Evolutionary conservation across 352 stramenopile species (phyloP), one percentile per base, ranked within the genome.

Genomic region (Thraustotheca clavata): DNA sequence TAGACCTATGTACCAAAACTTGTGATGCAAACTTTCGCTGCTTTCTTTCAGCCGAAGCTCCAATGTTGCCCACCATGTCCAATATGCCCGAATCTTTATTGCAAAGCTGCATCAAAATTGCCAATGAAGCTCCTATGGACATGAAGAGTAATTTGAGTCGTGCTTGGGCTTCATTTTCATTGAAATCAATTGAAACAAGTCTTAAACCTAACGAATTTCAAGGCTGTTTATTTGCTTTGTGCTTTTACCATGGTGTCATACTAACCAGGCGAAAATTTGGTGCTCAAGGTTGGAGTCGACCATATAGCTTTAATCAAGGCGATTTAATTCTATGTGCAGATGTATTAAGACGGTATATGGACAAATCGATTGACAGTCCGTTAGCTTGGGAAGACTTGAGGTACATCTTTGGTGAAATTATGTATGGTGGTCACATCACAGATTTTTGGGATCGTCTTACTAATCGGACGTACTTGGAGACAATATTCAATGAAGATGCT

Each of bases 241-340:
- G 92, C 71, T 97, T 96, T 76, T 98, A 97, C 73, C 92, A 98
- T 59, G 86, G 87, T 14, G 75, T 98, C 22, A 83, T 98, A 1
- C 76, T 97, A 34, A 92, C 91, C 29, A 75, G 92, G 9, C 72
- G 86, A 20, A 74, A 91, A 29, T 98, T 98, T 67, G 92, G 92
- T 8, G 79, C 69, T 9, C 91, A 98, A 71, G 92, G 92, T 34
- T 98, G 92, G 92, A 96, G 82, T 47, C 77, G 92, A 18, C 73
- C 79, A 55, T 98, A 98, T 69, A 95, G 79, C 59, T 98, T 98
- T 75, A 98, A 97, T 69, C 97, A 87, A 6, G 92, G 92, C 35
- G 92, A 98, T 33, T 69, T 98, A n/a, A 81, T 91, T 27, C 97
- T 98, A 50, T 98, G 92, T 65, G 78, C 82, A 3, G 82, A 92